Percentiles rank a stretch among this genome's conserved stretches.
These are phyloP conservation scores for Oenanthe javanica DNA, from an alignment of 140 eudicot genomes.

Conservation along the genomic window DNA sequence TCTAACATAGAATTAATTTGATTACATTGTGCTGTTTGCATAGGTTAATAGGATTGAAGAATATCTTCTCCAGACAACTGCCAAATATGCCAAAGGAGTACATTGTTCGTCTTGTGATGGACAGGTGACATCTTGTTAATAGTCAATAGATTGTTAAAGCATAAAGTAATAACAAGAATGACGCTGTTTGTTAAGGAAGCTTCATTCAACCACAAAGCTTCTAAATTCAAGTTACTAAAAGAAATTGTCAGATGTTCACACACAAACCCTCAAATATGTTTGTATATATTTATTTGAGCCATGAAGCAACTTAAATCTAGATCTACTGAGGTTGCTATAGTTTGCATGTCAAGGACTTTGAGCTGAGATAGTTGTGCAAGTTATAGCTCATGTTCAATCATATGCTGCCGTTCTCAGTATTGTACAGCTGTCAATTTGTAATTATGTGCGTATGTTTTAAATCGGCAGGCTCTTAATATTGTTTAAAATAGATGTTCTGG, in stretches of 20 bases:
- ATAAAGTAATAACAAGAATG: neutral
- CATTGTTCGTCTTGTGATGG: slow-evolving; percentile 99
- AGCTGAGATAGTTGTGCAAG: neutral
- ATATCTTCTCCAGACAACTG: slow-evolving; percentile 85
- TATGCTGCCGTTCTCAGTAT: neutral
- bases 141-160: neutral
- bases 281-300: neutral
- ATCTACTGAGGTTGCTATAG: neutral
- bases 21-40: slow-evolving; percentile 6
- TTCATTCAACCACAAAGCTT: neutral
- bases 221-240: neutral
- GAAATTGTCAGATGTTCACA: neutral
- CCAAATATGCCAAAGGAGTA: slow-evolving; percentile 99
- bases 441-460: neutral
- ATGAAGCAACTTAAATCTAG: neutral
- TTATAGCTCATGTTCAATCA: neutral
- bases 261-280: neutral
- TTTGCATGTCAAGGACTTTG: neutral
- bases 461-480: neutral
- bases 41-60: slow-evolving; percentile 97
- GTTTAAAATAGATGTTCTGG: neutral
- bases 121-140: slow-evolving; percentile 44
- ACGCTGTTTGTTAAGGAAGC: neutral
- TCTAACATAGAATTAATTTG: neutral
- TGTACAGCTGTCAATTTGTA: neutral